Base-by-base conservation (phyloP, 2,329 filamentous ascomycete genomes). In the Lachnellula suecica region DNA sequence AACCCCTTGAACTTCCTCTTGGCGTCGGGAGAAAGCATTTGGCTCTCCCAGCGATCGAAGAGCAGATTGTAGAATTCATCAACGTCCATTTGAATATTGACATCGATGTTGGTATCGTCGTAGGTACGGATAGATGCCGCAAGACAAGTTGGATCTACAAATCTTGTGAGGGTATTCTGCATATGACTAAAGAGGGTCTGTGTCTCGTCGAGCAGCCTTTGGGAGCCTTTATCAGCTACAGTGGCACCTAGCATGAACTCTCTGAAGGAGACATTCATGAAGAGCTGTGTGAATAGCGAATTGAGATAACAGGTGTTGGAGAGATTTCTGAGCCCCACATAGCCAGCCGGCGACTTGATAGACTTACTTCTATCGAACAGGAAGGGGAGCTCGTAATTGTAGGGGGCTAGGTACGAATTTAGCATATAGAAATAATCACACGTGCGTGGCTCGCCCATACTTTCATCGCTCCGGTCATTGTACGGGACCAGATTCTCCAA, bases 251-350 rank as follows among this genome's bases (percentile, higher is more conserved):
- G 77, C 61, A 99, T 88, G 69, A 97, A 96, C 15, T 82, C 79
- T 17, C 94, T 86, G 64, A 99, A 97, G 6, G 84, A 79, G 15
- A 89, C 73, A 66, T 99, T 97, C 91, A 97, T 97, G 74, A 93
- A 99, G 0, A 99, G 81, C 66, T 99, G 94, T 0, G 91, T 93
- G 55, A 97, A 79, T 1, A 99, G 76, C 0, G 94, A 97, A 68
- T 99, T 99, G 66, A 97, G 81, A 68, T 99, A 99, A 71, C 94
- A 99, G 0, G 95, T 97, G 67, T 97, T 96, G 9, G 91, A 94
- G 15, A 97, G 79, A 64, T 99, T 99, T 51, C 81, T 81, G n/a
- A 99, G 72, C 1, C 94, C 94, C n/a, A 88, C 84, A 67, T 96
- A 96, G 19, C 91, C 91, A 57, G 88, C 88, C 1, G 82, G 72